phyloP scores from a whole-genome alignment of 2,329 filamentous ascomycete species.

The Fusarium sacchari region DNA sequence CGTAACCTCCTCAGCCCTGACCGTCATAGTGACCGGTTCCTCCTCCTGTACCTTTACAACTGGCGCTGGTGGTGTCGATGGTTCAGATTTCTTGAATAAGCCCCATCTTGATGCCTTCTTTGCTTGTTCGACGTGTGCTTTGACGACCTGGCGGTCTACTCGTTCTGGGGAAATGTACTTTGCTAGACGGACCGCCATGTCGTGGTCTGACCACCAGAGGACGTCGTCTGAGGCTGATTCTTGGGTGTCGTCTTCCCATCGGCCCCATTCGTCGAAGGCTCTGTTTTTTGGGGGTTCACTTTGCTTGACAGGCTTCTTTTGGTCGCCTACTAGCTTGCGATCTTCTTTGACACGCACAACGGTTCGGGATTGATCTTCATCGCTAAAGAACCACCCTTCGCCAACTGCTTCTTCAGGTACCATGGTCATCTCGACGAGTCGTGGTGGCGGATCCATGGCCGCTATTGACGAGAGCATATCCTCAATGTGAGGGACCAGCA shows the following conservation, averaged over 20 bases:
- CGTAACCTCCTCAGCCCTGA: constrained; percentile 58
- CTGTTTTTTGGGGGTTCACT: background rate
- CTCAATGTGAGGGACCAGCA: constrained; percentile 55
- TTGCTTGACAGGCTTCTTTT: constrained; percentile 1
- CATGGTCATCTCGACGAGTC: constrained; percentile 55
- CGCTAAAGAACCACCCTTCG: constrained; percentile 49
- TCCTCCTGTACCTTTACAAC: constrained; percentile 9
- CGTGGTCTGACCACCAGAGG: constrained; percentile 61
- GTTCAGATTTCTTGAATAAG: constrained; percentile 44
- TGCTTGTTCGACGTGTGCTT: constrained; percentile 45
- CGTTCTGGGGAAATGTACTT: constrained; percentile 53
- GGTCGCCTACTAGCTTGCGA: constrained; percentile 19
- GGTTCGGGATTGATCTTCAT: constrained; percentile 45
- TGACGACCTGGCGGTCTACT: constrained; percentile 45
- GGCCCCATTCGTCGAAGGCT: constrained; percentile 59
- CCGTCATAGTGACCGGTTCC: constrained; percentile 52
- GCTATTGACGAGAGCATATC: constrained; percentile 54
- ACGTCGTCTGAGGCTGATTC: background rate
- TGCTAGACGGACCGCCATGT: constrained; percentile 58
- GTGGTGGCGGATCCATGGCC: constrained; percentile 45
- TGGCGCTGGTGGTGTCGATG: constrained; percentile 16
- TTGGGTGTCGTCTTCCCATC: constrained; percentile 48
- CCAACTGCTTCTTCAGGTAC: constrained; percentile 56
- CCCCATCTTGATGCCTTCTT: constrained; percentile 50
- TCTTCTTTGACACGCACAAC: constrained; percentile 46